These are phyloP conservation scores for Cerrena zonata DNA, from an alignment of 1,284 basidiomycete species.

Conservation along the genomic window DNA sequence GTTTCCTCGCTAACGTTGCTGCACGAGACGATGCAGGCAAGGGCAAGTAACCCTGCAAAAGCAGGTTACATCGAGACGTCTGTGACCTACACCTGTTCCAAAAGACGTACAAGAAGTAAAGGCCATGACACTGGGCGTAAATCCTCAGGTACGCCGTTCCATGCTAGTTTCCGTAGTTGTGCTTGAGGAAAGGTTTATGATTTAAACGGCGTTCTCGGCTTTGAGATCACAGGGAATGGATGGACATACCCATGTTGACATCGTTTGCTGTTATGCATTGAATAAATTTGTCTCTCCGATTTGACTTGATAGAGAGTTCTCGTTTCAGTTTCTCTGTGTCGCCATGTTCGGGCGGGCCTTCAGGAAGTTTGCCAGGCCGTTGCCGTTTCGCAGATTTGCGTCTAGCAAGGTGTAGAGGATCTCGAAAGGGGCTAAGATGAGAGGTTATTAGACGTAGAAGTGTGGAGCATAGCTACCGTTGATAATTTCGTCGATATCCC, in stretches of 20 bases:
- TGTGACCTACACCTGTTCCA: background rate
- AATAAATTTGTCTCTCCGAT: slow-evolving; percentile 67
- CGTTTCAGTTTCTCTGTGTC: slow-evolving; percentile 58
- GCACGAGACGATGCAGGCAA: slow-evolving; percentile 75
- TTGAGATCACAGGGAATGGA: slow-evolving; percentile 4
- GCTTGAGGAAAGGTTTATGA: slow-evolving; percentile 46
- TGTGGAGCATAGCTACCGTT: slow-evolving; percentile 62
- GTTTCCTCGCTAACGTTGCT: slow-evolving; percentile 78
- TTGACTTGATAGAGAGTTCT: slow-evolving; percentile 70
- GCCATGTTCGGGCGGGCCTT: slow-evolving; percentile 24
- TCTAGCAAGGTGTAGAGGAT: slow-evolving; percentile 28
- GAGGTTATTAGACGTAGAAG: too few species aligned
- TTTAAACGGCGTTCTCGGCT: background rate
- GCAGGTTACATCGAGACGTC: background rate
- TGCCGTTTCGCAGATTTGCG: slow-evolving; percentile 20
- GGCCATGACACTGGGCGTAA: slow-evolving; percentile 93
- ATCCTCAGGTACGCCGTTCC: slow-evolving; percentile 88
- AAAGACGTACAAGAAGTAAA: slow-evolving; percentile 72
- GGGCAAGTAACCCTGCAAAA: slow-evolving; percentile 81
- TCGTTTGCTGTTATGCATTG: slow-evolving; percentile 66
- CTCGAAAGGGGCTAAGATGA: slow-evolving; percentile 35
- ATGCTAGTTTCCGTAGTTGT: slow-evolving; percentile 85
- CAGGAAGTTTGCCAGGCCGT: background rate
- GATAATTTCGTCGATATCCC: slow-evolving; percentile 69
- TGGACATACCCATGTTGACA: slow-evolving; percentile 65